These are phyloP conservation scores for Wolfiporia cocos DNA, from an alignment of 1,284 basidiomycete genomes.

Conservation along the genomic window DNA sequence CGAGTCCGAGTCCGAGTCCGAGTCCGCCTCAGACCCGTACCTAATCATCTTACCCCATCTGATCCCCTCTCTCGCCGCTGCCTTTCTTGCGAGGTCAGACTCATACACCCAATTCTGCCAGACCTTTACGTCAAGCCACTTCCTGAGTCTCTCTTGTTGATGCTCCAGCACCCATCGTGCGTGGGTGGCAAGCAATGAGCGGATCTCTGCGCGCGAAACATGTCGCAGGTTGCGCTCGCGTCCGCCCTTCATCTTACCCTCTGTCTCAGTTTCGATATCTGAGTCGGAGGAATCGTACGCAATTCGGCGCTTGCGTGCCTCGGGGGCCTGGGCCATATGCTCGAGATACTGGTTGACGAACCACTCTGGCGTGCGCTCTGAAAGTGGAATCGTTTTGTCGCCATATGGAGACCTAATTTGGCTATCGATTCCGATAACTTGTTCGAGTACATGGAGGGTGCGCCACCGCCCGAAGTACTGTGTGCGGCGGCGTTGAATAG, in stretches of 20 bases:
- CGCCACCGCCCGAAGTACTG: constrained; percentile 35
- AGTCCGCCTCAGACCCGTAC: too few relatives aligned
- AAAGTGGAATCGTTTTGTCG: constrained; percentile 17
- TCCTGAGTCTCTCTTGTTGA: constrained; percentile 21
- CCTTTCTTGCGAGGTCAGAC: constrained; percentile 24
- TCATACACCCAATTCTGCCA: constrained; percentile 40
- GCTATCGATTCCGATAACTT: constrained; percentile 27
- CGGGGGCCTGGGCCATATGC: constrained; percentile 20
- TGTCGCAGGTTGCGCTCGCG: constrained; percentile 27
- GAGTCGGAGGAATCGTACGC: constrained; percentile 25
- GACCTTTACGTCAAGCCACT: constrained; percentile 31
- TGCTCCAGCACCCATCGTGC: constrained; percentile 47
- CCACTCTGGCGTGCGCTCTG: constrained; percentile 42
- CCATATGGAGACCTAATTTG: constrained; percentile 10
- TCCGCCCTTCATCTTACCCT: constrained; percentile 6
- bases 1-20: too few relatives aligned
- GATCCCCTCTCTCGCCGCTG: constrained; percentile 18
- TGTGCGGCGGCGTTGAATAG: background rate
- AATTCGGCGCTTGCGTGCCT: constrained; percentile 27
- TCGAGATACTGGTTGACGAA: constrained; percentile 33
- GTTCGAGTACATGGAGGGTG: constrained; percentile 14
- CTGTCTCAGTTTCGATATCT: constrained; percentile 28
- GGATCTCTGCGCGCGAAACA: constrained; percentile 38
- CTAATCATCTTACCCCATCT: constrained; percentile 27
- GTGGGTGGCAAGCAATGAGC: constrained; percentile 39